Percentiles rank a stretch among this genome's conserved stretches.
Evolutionary conservation across 805 yeast species (phyloP).

Genomic region (Teunomyces funiuensis): DNA sequence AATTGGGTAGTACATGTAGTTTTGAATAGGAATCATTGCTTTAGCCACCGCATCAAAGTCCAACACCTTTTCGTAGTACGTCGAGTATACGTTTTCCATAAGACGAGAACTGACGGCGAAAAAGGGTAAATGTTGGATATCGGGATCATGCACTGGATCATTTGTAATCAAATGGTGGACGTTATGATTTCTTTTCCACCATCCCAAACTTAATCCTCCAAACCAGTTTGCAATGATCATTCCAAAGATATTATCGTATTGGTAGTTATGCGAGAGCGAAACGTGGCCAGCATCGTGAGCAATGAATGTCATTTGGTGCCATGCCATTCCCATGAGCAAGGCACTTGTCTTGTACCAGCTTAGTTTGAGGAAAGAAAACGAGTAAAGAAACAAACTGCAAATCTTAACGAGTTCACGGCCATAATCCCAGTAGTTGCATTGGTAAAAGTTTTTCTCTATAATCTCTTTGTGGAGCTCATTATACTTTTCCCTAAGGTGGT

Average conservation of each 20-base stretch:
- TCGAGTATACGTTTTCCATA: conserved; percentile 69
- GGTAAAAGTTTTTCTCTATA: conserved; percentile 59
- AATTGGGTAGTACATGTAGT: conserved; percentile 73
- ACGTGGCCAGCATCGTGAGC: conserved; percentile 92
- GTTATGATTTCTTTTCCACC: conserved; percentile 95
- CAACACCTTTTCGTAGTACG: conserved; percentile 69
- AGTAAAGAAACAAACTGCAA: conserved; percentile 47
- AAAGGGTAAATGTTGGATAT: conserved; percentile 89
- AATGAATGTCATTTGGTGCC: conserved; percentile 88
- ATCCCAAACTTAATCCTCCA: conserved; percentile 88
- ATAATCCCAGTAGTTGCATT: conserved; percentile 74
- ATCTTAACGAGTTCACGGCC: conserved; percentile 68
- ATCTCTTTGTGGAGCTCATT: conserved; percentile 57
- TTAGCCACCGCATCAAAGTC: conserved; percentile 69
- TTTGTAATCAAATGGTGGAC: conserved; percentile 92
- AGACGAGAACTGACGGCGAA: conserved; percentile 79
- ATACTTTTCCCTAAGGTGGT: conserved; percentile 54
- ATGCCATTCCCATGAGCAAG: conserved; percentile 63
- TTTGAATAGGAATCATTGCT: conserved; percentile 59
- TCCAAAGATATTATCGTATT: conserved; percentile 72
- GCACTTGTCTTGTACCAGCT: conserved; percentile 58
- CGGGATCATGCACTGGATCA: conserved; percentile 93
- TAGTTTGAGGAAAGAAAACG: conserved; percentile 49
- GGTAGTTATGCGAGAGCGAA: conserved; percentile 77
- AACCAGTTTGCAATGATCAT: conserved; percentile 69